Conservation (phyloP, 257 asterid genomes). For the Henckelia pumila region DNA sequence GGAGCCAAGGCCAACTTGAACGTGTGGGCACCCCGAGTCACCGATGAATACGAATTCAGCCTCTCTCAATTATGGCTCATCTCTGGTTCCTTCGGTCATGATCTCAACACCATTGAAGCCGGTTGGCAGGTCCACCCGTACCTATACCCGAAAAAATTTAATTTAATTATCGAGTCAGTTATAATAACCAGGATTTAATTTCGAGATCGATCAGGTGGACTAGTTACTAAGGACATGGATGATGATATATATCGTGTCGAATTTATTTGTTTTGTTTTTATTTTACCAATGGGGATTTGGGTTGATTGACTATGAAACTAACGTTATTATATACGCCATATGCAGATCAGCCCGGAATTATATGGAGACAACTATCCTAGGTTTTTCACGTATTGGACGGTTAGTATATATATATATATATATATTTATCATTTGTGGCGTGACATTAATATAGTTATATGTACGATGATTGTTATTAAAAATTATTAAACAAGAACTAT, state of each 20-base stretch:
- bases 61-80: constrained; percentile 89
- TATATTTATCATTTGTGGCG: no score
- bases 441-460: no score
- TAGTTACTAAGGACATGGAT: no score
- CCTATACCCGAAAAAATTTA: not conserved
- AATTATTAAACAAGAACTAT: not conserved
- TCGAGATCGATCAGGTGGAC: no score
- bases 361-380: constrained; percentile 89
- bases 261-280: no score
- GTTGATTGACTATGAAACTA: no score
- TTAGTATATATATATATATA: no score
- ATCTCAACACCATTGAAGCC: constrained; percentile 97
- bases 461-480: not conserved
- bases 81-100: constrained; percentile 86
- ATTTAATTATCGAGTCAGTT: no score
- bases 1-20: constrained; percentile 55
- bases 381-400: constrained; percentile 94
- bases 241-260: not conserved
- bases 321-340: no score
- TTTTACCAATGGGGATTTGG: no score
- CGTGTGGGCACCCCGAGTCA: constrained; percentile 88
- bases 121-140: constrained; percentile 88
- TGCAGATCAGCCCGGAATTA: constrained; percentile 72
- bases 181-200: no score
- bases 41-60: constrained; percentile 83